Evolutionary conservation across 495 filamentous ascomycete genomes (phyloP), one percentile per base, ranked within the genome.

Genomic region (Articulospora tetracladia): DNA sequence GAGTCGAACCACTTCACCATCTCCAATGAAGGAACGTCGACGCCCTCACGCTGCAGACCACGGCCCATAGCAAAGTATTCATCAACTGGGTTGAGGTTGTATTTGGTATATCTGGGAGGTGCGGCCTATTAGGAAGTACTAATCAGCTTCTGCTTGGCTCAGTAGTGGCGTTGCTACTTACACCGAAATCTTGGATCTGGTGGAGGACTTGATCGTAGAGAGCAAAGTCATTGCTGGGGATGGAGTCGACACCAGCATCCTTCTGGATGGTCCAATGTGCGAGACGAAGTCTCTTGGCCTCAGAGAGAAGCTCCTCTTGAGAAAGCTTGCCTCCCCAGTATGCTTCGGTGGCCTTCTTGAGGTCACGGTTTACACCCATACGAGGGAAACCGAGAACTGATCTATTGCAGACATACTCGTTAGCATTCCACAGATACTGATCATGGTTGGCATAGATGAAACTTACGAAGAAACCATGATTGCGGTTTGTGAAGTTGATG

Each of bases 1-100:
- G 91, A 96, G 83, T 98, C 94, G 74, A 98, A 98, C 94, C 95
- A 98, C 81, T 98, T 98, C 56, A 98, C 94, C 94, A 98, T 98
- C 83, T 98, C 94, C 74, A 98, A 81, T 69, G 79, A 81, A 51
- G 93, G 93, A 68, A 98, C 94, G 79, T 98, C 94, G 65, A 98
- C 83, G 66, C 86, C 91, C 58, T 83, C 81, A 82, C 90, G 92
- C 78, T 98, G 94, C 76, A 91, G 93, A 74, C 94, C 94, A 84
- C 94, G 88, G 70, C 95, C 94, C 94, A 98, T 96, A 73, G 94
- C 95, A 74, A 98, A 98, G 88, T 95, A 97, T 75, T 94, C 90
- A 79, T 98, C 94, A 68, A 98, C 80, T 49, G 88, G 77, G 76
- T 89, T 76, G 60, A 98, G 90, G 67, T 86, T 86, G 74, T 92